A percentile compares a stretch with the other conserved stretches of the same genome.
These are phyloP conservation scores for Fusarium veterinarium DNA, from an alignment of 2,329 filamentous ascomycete species.

Conservation along the genomic window DNA sequence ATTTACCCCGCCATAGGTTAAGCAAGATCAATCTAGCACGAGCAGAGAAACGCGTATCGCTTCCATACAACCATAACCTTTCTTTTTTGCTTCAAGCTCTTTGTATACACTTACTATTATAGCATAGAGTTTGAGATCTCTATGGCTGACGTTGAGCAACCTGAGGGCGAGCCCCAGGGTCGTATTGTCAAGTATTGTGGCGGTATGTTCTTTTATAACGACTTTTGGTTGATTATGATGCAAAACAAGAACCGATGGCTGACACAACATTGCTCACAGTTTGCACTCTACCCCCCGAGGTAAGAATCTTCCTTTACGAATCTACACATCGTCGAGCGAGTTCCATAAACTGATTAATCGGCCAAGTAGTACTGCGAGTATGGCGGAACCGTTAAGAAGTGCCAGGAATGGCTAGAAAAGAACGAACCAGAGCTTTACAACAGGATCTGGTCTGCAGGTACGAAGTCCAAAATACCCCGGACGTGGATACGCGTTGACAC, in stretches of 20 bases:
- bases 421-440: constrained; percentile 79
- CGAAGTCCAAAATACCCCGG: constrained; percentile 31
- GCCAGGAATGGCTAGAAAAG: constrained; percentile 91
- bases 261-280: constrained; percentile 55
- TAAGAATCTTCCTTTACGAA: constrained; percentile 50
- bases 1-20: constrained; percentile 52
- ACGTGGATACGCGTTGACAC: constrained; percentile 17
- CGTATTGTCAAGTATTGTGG: constrained; percentile 68
- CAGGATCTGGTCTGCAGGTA: constrained; percentile 88
- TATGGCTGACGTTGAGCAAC: constrained; percentile 67
- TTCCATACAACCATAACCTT: constrained; percentile 30
- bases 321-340: constrained; percentile 2
- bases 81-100: constrained; percentile 33
- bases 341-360: constrained; percentile 40
- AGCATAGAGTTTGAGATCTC: constrained; percentile 15
- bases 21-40: constrained; percentile 24
- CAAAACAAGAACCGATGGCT: constrained; percentile 30
- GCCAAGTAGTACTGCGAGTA: constrained; percentile 93
- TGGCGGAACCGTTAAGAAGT: constrained; percentile 95
- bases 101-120: background rate
- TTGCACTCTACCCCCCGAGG: constrained; percentile 74
- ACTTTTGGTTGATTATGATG: background rate
- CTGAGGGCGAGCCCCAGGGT: constrained; percentile 62
- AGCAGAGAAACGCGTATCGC: constrained; percentile 45
- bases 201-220: constrained; percentile 57